A percentile compares a stretch with the other conserved stretches of the same genome.
These are phyloP conservation scores for Schwanniomyces polymorphus DNA, from an alignment of 805 yeast species.

Conservation along the genomic window DNA sequence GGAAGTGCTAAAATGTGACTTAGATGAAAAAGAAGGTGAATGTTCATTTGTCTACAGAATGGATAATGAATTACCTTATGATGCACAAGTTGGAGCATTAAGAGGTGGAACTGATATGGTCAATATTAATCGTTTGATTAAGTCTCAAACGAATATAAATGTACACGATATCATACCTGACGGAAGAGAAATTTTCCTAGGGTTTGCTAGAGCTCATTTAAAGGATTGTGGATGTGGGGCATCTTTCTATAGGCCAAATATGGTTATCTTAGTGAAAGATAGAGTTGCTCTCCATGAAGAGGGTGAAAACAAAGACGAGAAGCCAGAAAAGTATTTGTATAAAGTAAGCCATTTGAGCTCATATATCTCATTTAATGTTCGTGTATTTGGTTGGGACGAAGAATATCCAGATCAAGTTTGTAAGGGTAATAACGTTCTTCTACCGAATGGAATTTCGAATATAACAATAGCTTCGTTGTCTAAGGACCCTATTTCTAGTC, in stretches of 20 bases:
- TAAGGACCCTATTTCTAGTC: slow-evolving; percentile 5
- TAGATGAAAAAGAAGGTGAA: slow-evolving; percentile 15
- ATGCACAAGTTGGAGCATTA: slow-evolving; percentile 26
- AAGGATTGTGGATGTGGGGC: slow-evolving; percentile 39
- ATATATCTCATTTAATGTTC: slow-evolving; percentile 28
- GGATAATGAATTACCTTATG: slow-evolving; percentile 7
- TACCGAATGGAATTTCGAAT: slow-evolving; percentile 35
- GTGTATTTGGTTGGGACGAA: slow-evolving; percentile 27
- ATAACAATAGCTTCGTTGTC: slow-evolving; percentile 17
- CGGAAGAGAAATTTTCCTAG: slow-evolving; percentile 36
- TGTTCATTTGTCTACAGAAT: slow-evolving; percentile 15
- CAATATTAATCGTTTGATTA: slow-evolving; percentile 17
- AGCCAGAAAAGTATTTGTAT: slow-evolving; percentile 14
- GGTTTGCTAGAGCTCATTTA: slow-evolving; percentile 42
- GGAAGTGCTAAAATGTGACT: slow-evolving; percentile 24
- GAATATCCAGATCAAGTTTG: slow-evolving; percentile 23
- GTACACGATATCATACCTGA: slow-evolving; percentile 14
- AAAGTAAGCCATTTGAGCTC: slow-evolving; percentile 30
- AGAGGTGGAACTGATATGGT: slow-evolving; percentile 38
- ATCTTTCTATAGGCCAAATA: slow-evolving; percentile 40
- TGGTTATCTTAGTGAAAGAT: slow-evolving; percentile 27
- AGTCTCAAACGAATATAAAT: slow-evolving; percentile 13
- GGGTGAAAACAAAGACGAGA: background rate
- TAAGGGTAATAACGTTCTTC: slow-evolving; percentile 25
- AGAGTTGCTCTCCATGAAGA: background rate